Percentiles rank a stretch among this genome's conserved stretches.
These are phyloP conservation scores for Martensiomyces pterosporus DNA, from an alignment of 192 early-diverging fungal genomes.

Conservation along the genomic window DNA sequence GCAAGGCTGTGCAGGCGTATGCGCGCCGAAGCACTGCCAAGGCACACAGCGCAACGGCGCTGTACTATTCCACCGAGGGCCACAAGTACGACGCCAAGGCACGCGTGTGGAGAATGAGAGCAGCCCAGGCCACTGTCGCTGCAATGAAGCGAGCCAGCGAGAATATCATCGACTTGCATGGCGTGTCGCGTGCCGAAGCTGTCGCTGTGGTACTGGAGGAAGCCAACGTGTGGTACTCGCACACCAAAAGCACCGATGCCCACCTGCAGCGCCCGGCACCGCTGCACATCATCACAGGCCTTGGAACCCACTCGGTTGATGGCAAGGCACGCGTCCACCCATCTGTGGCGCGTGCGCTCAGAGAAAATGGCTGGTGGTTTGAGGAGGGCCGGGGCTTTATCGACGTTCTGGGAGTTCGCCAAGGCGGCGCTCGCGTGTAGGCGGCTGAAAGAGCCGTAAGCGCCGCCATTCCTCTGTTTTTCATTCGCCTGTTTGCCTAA, in stretches of 20 bases:
- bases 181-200: slow-evolving; percentile 60
- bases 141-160: slow-evolving; percentile 45
- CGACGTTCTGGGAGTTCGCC: slow-evolving; percentile 23
- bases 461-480: too few species aligned
- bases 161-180: slow-evolving; percentile 66
- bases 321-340: slow-evolving; percentile 56
- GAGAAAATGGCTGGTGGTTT: slow-evolving; percentile 55
- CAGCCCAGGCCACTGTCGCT: slow-evolving; percentile 39
- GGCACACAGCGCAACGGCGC: slow-evolving; percentile 29
- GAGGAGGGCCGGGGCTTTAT: slow-evolving; percentile 55
- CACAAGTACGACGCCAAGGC: slow-evolving; percentile 29
- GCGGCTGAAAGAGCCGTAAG: too few species aligned
- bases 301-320: slow-evolving; percentile 61
- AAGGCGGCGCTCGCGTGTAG: slow-evolving; percentile 5
- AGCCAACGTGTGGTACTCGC: slow-evolving; percentile 56
- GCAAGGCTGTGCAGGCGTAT: slow-evolving; percentile 35
- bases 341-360: slow-evolving; percentile 45
- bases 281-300: slow-evolving; percentile 63
- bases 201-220: slow-evolving; percentile 56
- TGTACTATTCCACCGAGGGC: slow-evolving; percentile 43
- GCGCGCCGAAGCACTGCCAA: slow-evolving; percentile 9
- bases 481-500: too few species aligned
- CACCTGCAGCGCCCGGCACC: slow-evolving; percentile 29
- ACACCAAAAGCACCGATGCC: not conserved
- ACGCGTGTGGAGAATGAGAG: slow-evolving; percentile 47